These are phyloP conservation scores for Porodaedalea pini DNA, from an alignment of 1,284 basidiomycete genomes.

Conservation along the genomic window DNA sequence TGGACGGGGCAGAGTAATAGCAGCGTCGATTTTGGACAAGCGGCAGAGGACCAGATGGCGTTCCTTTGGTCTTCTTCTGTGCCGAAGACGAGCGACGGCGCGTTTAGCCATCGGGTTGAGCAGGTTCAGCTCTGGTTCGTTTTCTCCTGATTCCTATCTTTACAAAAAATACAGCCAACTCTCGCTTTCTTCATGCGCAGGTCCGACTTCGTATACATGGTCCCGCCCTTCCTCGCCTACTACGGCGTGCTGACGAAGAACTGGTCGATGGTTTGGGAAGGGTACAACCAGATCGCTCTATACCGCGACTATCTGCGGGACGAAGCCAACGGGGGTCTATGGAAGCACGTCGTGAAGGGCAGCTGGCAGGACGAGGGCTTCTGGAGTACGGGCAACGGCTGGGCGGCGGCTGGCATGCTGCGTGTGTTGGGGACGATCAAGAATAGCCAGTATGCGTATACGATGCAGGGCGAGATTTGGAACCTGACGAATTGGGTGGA, in stretches of 20 bases:
- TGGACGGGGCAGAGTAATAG: slow-evolving; percentile 50
- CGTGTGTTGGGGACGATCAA: slow-evolving; percentile 76
- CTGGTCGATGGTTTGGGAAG: slow-evolving; percentile 59
- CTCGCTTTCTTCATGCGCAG: too few species aligned
- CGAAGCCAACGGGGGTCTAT: slow-evolving; percentile 45
- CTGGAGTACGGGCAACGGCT: slow-evolving; percentile 82
- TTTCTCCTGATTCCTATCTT: background rate
- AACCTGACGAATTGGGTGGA: slow-evolving; percentile 66
- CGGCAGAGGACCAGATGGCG: slow-evolving; percentile 68
- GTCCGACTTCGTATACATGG: slow-evolving; percentile 84
- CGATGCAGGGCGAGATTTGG: slow-evolving; percentile 50
- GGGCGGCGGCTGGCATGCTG: slow-evolving; percentile 83
- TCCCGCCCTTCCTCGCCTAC: slow-evolving; percentile 89
- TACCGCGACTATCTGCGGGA: slow-evolving; percentile 70
- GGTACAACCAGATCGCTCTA: slow-evolving; percentile 76
- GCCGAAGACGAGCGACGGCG: slow-evolving; percentile 69
- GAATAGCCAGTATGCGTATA: slow-evolving; percentile 51
- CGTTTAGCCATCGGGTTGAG: slow-evolving; percentile 72
- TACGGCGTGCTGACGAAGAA: slow-evolving; percentile 76
- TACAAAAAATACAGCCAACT: background rate
- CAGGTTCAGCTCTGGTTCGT: slow-evolving; percentile 69
- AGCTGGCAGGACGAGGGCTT: slow-evolving; percentile 54
- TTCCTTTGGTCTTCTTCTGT: slow-evolving; percentile 63
- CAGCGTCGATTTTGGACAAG: slow-evolving; percentile 56
- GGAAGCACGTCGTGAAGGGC: slow-evolving; percentile 69